A percentile compares a stretch with the other conserved stretches of the same genome.
Evolutionary conservation across 805 yeast genomes (phyloP).

Genomic region (Blastobotrys chiropterorum): DNA sequence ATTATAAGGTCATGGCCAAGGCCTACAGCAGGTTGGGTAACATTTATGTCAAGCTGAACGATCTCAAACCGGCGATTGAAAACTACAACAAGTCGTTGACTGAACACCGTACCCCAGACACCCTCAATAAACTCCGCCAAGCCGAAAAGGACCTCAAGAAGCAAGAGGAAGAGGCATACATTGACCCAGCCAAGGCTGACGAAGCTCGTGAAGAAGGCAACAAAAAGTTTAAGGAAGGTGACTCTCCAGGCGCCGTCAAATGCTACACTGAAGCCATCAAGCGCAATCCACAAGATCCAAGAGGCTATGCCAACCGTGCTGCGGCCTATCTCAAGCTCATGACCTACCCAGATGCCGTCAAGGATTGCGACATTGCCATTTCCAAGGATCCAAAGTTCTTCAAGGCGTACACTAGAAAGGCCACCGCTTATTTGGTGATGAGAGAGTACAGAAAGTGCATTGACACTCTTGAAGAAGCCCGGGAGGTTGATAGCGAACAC

Average conservation of each 20-base stretch:
- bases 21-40: constrained; percentile 90
- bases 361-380: constrained; percentile 87
- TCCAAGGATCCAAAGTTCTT: constrained; percentile 80
- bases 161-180: constrained; percentile 68
- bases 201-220: constrained; percentile 92
- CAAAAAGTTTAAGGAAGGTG: constrained; percentile 79
- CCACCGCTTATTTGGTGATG: constrained; percentile 86
- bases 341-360: constrained; percentile 95
- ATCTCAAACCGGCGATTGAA: constrained; percentile 66
- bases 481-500: constrained; percentile 61
- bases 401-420: constrained; percentile 95
- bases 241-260: constrained; percentile 95
- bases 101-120: constrained; percentile 95
- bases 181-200: constrained; percentile 90
- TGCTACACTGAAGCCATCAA: constrained; percentile 93
- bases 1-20: constrained; percentile 86
- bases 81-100: constrained; percentile 86
- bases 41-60: constrained; percentile 67
- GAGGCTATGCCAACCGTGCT: constrained; percentile 97
- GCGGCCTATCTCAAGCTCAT: constrained; percentile 91
- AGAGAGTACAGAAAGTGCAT: constrained; percentile 77
- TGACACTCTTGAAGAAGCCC: constrained; percentile 75
- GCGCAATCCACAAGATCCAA: constrained; percentile 94
- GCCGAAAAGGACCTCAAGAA: constrained; percentile 81
- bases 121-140: constrained; percentile 75